These are phyloP conservation scores for Truncatella angustata DNA, from an alignment of 2,329 filamentous ascomycete genomes.

Conservation along the genomic window DNA sequence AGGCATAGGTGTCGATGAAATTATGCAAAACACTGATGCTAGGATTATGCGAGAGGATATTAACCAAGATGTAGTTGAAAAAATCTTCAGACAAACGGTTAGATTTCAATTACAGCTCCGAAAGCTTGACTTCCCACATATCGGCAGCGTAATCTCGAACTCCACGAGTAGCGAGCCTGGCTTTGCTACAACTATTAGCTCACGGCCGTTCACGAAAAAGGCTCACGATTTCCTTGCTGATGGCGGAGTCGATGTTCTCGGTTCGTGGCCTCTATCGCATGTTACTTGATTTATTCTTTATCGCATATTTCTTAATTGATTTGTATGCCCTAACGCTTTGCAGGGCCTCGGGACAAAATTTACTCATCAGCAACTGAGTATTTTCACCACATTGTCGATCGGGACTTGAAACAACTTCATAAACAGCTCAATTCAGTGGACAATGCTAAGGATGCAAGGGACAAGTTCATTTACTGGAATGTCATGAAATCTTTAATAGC, in stretches of 20 bases:
- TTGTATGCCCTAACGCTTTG: not conserved
- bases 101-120: not conserved
- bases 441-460: not conserved
- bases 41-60: not conserved
- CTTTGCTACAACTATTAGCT: not conserved
- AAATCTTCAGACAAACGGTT: not conserved
- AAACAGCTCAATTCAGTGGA: not conserved
- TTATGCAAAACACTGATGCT: slow-evolving; percentile 11
- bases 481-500: not conserved
- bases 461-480: not conserved
- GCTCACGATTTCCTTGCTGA: not conserved
- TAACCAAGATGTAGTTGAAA: not conserved
- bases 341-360: not conserved
- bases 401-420: not conserved
- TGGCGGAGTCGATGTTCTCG: not conserved
- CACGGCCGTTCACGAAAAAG: not conserved
- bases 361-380: slow-evolving; percentile 1
- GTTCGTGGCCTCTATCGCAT: not conserved
- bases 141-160: not conserved
- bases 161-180: not conserved
- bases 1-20: slow-evolving; percentile 11
- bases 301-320: not conserved
- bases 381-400: slow-evolving; percentile 1
- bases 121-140: slow-evolving; percentile 1
- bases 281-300: not conserved